Base-by-base conservation (phyloP, 441 rosid genomes). In the Flueggea neowawraea region DNA sequence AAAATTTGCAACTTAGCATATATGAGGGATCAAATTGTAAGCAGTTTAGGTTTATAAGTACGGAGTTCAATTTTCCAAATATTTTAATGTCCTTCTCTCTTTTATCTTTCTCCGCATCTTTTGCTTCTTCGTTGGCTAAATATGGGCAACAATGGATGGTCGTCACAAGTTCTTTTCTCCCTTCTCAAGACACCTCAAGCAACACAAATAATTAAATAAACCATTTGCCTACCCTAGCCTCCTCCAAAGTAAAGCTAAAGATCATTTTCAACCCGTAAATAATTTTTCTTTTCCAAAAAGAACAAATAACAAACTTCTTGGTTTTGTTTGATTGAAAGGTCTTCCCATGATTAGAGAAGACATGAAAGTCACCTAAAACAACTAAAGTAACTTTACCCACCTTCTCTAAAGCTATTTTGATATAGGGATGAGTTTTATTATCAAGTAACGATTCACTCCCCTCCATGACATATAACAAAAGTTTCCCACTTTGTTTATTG, bases 181-280 rank as follows among this genome's bases (percentile, higher is more conserved):
- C 54, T 51, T 78, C 75, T 71, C 79, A 78, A 73, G 82, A 74
- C 72, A 78, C 62, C 63, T 62, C 74, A 80, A 71, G 84, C 80
- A 69, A 75, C 64, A 51, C 31, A 61, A 54, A 39, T 6, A 45
- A 11, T 53, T 8, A 61, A 54, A 22, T 4, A 44, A 12, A 6
- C 2, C 16, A 16, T 6, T 48, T 48, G 50, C 49, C 57, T 22
- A 12, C 15, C 36, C 62, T 49, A 16, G 6, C 3, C 45, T 32
- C 16, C 39, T 6, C 51, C 41, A 51, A 5, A 54, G 2, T 58
- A 44, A 28, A 13, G n/a, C 57, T 12, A 44, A 22, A 55, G 55
- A 11, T 10, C 0, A 2, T 39, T 31, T 16, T 0, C 10, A 5
- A 22, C 28, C 28, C 1, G 1, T 22, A 22, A 22, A 22, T 22